These are phyloP conservation scores for Peronospora farinosa DNA, from an alignment of 352 stramenopile genomes.

Conservation along the genomic window DNA sequence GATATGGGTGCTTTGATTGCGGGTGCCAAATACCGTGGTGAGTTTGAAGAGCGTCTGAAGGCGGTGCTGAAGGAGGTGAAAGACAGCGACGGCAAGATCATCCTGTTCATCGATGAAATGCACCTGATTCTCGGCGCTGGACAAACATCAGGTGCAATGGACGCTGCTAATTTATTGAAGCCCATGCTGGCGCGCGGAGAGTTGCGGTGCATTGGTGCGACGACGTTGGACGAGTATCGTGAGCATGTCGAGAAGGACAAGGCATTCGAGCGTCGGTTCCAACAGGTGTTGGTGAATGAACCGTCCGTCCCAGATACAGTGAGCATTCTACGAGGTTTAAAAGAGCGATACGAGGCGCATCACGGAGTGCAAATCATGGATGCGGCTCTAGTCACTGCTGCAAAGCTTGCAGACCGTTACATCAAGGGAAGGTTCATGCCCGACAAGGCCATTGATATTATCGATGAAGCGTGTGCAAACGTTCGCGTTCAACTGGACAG, in stretches of 20 bases:
- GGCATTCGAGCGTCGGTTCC: conserved; percentile 96
- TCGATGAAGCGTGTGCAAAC: conserved; percentile 91
- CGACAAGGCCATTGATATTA: conserved; percentile 93
- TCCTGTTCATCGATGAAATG: conserved; percentile 99
- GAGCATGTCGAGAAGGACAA: conserved; percentile 98
- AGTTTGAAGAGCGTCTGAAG: conserved; percentile 98
- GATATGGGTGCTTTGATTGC: conserved; percentile 96
- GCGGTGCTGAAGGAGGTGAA: conserved; percentile 92
- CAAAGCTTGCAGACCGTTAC: conserved; percentile 91
- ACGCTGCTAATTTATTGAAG: conserved; percentile 97
- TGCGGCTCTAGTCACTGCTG: conserved; percentile 89
- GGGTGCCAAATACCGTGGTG: conserved; percentile 95
- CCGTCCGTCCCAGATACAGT: conserved; percentile 93
- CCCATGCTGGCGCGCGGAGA: conserved; percentile 94
- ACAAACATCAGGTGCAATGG: conserved; percentile 89
- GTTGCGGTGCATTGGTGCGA: conserved; percentile 96
- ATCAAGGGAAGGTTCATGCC: conserved; percentile 90
- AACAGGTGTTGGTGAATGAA: conserved; percentile 93
- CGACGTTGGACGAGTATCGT: conserved; percentile 96
- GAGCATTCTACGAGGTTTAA: conserved; percentile 93
- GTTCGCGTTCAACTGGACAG: conserved; percentile 91
- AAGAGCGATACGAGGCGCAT: conserved; percentile 95
- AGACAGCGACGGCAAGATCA: conserved; percentile 92
- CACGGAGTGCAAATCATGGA: conserved; percentile 95
- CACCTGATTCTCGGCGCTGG: conserved; percentile 95